Base-by-base conservation (phyloP, 441 rosid genomes). In the Capsella rubella region DNA sequence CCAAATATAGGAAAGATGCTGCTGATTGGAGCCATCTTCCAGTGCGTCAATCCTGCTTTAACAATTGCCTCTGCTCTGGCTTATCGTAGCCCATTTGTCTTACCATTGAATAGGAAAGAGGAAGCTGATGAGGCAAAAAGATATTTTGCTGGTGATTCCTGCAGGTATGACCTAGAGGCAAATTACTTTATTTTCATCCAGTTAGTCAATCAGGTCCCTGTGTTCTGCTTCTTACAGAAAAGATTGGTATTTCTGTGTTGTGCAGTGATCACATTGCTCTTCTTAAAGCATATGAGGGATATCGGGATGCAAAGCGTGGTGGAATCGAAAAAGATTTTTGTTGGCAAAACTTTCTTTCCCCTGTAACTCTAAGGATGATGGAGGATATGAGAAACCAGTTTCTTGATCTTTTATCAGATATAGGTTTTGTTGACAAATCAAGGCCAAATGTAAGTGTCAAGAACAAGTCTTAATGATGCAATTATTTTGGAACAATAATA, bases 1-100 rank as follows among this genome's bases (percentile, higher is more conserved):
- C 98, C 99, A 54, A 95, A 88, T 74, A 89, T 95, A 15, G 99
- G 99, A 74, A 95, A 95, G 80, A 89, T 95, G 97, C 99, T 95
- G 82, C 85, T 95, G 54, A 90, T 92, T 79, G 99, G 98, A 52
- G 92, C 95, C 64, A 79, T 95, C 75, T 95, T 92, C 78, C 96
- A 89, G 72, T 95, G 98, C 85, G 86, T 95, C 64, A 84, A 86
- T 85, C 98, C 99, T 53, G 95, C 98, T 68, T 82, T 95, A 80
- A 95, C 97, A 82, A 95, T 95, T 69, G 98, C 99, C 1, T 86
- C 99, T 80, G 97, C 97, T 80, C 86, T 95, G 65, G 96, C 97
- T 2, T 82, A 95, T 82, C 98, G 95, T 46, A 81, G 89, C 79
- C 99, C 98, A 14, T 95, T 95, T 79, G 90, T 92, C 74, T 91